A percentile compares a stretch with the other conserved stretches of the same genome.
These are phyloP conservation scores for Fragaria iinumae DNA, from an alignment of 306 rosid genomes.

Conservation along the genomic window DNA sequence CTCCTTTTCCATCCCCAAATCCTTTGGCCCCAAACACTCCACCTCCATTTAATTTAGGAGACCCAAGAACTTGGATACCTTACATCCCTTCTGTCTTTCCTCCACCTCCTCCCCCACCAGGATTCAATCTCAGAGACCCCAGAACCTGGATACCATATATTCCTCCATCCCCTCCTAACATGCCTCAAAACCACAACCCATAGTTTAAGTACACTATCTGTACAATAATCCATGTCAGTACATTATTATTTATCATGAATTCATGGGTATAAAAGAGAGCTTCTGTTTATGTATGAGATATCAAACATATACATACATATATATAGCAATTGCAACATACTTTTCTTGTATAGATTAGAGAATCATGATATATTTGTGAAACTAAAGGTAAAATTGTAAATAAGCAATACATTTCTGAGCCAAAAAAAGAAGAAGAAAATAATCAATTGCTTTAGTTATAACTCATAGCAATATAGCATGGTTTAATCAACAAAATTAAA, in stretches of 20 bases:
- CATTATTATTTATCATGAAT: not conserved
- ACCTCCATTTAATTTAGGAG: constrained; percentile 44
- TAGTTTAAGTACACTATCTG: constrained; percentile 18
- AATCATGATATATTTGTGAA: not conserved
- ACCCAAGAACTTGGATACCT: constrained; percentile 51
- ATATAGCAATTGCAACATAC: not conserved
- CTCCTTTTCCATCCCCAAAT: constrained; percentile 35
- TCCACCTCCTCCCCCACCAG: constrained; percentile 38
- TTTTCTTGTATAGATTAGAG: not conserved
- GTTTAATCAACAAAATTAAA: not conserved
- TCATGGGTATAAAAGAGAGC: not conserved
- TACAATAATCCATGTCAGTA: constrained; percentile 14
- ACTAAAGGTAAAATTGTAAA: not conserved
- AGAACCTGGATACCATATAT: constrained; percentile 52
- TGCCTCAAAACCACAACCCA: constrained; percentile 39
- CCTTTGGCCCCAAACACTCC: constrained; percentile 33
- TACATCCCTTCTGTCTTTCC: constrained; percentile 31
- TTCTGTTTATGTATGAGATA: constrained; percentile 3
- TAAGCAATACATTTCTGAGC: not conserved
- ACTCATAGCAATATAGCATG: not conserved
- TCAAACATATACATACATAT: constrained; percentile 11
- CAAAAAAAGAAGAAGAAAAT: not conserved
- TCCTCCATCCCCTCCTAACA: constrained; percentile 39
- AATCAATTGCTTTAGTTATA: not conserved
- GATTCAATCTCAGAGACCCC: constrained; percentile 47